phyloP scores from a whole-genome alignment of 192 early-diverging fungal genomes.

The Coemansia sp. region DNA sequence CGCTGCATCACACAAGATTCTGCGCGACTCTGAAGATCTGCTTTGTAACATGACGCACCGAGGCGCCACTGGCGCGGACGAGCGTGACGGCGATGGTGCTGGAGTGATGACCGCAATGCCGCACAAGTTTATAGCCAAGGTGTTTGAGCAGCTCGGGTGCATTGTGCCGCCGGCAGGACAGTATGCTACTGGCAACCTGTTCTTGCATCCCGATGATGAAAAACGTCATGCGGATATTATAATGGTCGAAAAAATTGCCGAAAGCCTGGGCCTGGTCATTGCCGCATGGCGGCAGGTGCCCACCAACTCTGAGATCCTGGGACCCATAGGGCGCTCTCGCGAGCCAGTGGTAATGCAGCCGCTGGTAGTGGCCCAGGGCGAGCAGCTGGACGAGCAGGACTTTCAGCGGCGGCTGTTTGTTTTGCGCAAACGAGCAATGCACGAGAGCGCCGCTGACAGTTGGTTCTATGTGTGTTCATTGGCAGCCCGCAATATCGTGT shows the following conservation, averaged over 20 bases:
- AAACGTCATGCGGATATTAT: conserved; percentile 68
- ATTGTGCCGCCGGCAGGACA: conserved; percentile 70
- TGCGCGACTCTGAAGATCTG: conserved; percentile 83
- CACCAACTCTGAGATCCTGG: conserved; percentile 79
- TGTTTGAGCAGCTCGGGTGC: conserved; percentile 61
- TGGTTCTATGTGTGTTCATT: conserved; percentile 99
- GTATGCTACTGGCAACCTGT: conserved; percentile 98
- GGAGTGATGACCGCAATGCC: conserved; percentile 96
- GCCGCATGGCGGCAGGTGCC: conserved; percentile 92
- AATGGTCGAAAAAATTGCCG: conserved; percentile 78
- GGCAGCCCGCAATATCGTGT: conserved; percentile 88
- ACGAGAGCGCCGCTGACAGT: conserved; percentile 77
- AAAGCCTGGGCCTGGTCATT: conserved; percentile 67
- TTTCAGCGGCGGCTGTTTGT: conserved; percentile 89
- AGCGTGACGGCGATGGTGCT: conserved; percentile 97
- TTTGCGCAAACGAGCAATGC: conserved; percentile 86
- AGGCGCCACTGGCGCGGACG: conserved; percentile 90
- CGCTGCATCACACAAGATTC: conserved; percentile 73
- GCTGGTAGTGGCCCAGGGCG: conserved; percentile 66
- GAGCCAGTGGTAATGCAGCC: conserved; percentile 94
- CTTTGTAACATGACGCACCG: conserved; percentile 99
- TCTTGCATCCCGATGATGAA: conserved; percentile 69
- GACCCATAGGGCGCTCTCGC: conserved; percentile 80
- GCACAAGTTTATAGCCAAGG: conserved; percentile 76
- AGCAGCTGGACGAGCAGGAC: conserved; percentile 33